A percentile compares a stretch with the other conserved stretches of the same genome.
phyloP scores from a whole-genome alignment of 345 rosid genomes.

The Cardamine resedifolia region DNA sequence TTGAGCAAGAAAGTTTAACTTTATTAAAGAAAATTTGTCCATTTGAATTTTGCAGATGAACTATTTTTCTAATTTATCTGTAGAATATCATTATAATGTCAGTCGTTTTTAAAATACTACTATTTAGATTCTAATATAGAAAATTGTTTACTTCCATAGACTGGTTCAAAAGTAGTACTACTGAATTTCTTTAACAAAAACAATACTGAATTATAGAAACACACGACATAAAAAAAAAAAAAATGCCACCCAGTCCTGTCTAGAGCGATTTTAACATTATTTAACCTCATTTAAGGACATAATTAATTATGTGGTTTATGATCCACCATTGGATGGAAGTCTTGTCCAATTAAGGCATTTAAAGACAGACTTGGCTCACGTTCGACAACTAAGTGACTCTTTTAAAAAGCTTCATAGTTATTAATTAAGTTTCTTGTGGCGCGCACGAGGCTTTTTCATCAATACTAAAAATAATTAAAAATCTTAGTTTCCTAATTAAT shows the following conservation, averaged over 20 bases:
- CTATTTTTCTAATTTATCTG: background rate
- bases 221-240: background rate
- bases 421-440: slow-evolving; percentile 34
- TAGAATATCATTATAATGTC: background rate
- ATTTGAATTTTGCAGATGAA: background rate
- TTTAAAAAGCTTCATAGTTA: background rate
- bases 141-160: background rate
- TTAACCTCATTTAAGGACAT: background rate
- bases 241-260: background rate
- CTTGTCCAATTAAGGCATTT: slow-evolving; percentile 32
- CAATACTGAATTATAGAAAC: background rate
- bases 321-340: slow-evolving; percentile 22
- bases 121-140: background rate
- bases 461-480: background rate
- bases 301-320: slow-evolving; percentile 3
- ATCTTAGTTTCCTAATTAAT: slow-evolving; percentile 2
- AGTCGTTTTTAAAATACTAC: background rate
- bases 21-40: background rate
- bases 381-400: slow-evolving; percentile 19
- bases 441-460: slow-evolving; percentile 38
- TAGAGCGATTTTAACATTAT: background rate
- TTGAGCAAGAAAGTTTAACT: background rate
- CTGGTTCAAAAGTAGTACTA: too few species aligned
- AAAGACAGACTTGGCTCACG: slow-evolving; percentile 51
- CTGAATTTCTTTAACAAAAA: too few species aligned